These are phyloP conservation scores for Smithsoniella earleae DNA, from an alignment of 163 green algal species.

Conservation along the genomic window DNA sequence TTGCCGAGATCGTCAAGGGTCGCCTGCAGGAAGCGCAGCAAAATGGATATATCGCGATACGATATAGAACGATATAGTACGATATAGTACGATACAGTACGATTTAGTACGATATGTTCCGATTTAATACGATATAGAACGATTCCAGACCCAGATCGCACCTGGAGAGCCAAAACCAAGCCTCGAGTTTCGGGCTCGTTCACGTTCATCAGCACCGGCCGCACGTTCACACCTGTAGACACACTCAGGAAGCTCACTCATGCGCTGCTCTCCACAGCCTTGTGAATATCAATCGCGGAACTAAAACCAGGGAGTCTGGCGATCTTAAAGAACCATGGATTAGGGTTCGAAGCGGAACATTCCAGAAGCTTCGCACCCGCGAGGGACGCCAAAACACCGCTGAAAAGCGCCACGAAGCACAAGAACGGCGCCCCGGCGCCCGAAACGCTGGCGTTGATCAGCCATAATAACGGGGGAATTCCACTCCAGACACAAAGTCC, in stretches of 20 bases:
- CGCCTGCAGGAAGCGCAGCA: conserved; percentile 40
- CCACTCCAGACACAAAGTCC: conserved; percentile 46
- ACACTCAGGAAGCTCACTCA: neutral
- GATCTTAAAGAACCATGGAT: neutral
- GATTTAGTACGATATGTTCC: no score
- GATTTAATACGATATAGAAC: no score
- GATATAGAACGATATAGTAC: no score
- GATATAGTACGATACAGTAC: no score
- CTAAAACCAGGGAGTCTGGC: neutral
- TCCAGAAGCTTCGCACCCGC: conserved; percentile 36
- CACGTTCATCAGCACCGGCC: conserved; percentile 71
- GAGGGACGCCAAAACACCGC: conserved; percentile 41
- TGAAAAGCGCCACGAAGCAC: conserved; percentile 39
- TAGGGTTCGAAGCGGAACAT: neutral
- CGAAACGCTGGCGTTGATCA: conserved; percentile 55
- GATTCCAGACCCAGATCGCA: no score
- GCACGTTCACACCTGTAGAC: conserved; percentile 34
- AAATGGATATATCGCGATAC: no score
- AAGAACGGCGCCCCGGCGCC: conserved; percentile 27
- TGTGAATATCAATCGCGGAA: neutral
- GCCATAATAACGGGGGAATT: conserved; percentile 47
- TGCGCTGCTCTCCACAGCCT: neutral
- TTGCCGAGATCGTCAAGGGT: conserved; percentile 76
- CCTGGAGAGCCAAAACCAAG: conserved; percentile 60
- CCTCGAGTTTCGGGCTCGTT: conserved; percentile 76